Evolutionary conservation across 2,329 filamentous ascomycete species (phyloP).

Genomic region (Claviceps paspali): DNA sequence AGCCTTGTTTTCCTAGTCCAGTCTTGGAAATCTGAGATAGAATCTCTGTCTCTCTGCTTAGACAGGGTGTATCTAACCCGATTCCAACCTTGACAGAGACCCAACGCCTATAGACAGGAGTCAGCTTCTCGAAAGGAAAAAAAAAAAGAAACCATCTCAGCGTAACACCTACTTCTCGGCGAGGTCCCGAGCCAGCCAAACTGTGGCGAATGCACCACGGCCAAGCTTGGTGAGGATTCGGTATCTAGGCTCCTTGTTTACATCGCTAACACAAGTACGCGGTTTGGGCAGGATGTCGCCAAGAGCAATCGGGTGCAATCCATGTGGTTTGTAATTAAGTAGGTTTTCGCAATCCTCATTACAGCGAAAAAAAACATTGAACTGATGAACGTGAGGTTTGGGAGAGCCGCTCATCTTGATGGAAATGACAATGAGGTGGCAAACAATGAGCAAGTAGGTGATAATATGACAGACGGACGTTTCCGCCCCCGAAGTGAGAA

Average conservation of each 20-base stretch:
- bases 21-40: too few relatives aligned
- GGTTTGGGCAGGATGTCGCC: too few relatives aligned
- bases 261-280: conserved; percentile 3
- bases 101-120: not conserved
- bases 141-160: not conserved
- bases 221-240: conserved; percentile 5
- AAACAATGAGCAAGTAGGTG: too few relatives aligned
- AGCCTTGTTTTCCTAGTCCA: too few relatives aligned
- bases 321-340: conserved; percentile 1
- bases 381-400: too few relatives aligned
- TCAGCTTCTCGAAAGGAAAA: not conserved
- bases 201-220: conserved; percentile 4
- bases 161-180: not conserved
- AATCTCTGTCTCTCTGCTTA: too few relatives aligned
- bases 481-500: too few relatives aligned
- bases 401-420: too few relatives aligned
- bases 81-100: conserved; percentile 3
- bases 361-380: not conserved
- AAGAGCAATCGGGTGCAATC: conserved; percentile 4
- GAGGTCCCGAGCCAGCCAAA: too few relatives aligned
- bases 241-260: conserved; percentile 1
- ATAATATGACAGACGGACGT: too few relatives aligned
- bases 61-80: conserved; percentile 3
- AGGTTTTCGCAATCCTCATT: not conserved
- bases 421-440: too few relatives aligned